Conservation (phyloP, 2,329 filamentous ascomycete genomes). For the Pezicula radicicola region DNA sequence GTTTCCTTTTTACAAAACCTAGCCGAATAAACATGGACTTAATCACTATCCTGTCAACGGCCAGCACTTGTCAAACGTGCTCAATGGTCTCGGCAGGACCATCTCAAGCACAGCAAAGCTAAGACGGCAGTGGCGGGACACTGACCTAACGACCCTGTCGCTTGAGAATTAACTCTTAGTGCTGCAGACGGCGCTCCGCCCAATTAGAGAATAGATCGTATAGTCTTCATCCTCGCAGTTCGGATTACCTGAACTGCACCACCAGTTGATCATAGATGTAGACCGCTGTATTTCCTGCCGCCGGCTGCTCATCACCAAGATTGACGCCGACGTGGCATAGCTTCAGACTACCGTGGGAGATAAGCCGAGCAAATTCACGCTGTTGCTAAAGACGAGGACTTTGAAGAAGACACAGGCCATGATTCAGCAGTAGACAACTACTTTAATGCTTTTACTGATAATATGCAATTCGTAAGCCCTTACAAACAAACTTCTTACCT, state of each 20-base stretch:
- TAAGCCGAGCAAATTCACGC: constrained; percentile 4
- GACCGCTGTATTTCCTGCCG: constrained; percentile 5
- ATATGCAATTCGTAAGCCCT: constrained; percentile 4
- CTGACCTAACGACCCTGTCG: constrained; percentile 2
- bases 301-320: constrained; percentile 1
- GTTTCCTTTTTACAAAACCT: not conserved
- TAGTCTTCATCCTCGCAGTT: not conserved
- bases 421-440: constrained; percentile 3
- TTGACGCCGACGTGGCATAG: not conserved
- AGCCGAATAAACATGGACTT: not conserved
- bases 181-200: constrained; percentile 4
- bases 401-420: constrained; percentile 4
- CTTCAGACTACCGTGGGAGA: not conserved
- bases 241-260: constrained; percentile 6
- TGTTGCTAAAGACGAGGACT: constrained; percentile 3
- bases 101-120: not conserved
- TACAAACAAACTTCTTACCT: not conserved
- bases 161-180: constrained; percentile 2
- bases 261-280: constrained; percentile 8
- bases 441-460: constrained; percentile 3
- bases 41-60: not conserved
- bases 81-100: constrained; percentile 3
- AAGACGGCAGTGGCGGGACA: constrained; percentile 2
- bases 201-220: constrained; percentile 8
- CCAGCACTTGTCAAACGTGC: constrained; percentile 1